These are phyloP conservation scores for Pestalotiopsis sp. DNA, from an alignment of 2,329 filamentous ascomycete genomes.

Conservation along the genomic window DNA sequence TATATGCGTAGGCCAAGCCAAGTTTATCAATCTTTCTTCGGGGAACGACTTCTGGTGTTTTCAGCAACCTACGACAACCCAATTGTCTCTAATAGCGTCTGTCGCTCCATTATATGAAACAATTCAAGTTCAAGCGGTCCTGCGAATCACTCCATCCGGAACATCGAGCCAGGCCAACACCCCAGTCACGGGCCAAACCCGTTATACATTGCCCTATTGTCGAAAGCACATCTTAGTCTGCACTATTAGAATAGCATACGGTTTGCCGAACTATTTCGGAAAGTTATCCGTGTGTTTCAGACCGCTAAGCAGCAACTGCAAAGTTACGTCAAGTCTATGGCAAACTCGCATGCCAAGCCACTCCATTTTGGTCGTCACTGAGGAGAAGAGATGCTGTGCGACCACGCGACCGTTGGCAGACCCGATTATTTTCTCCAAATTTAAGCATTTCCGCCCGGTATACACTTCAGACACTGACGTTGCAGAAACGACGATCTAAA, in stretches of 20 bases:
- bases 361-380: background rate
- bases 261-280: background rate
- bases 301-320: background rate
- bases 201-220: no score
- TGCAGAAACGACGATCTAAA: no score
- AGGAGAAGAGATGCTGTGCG: background rate
- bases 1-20: background rate
- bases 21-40: background rate
- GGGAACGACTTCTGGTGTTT: background rate
- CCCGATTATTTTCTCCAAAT: background rate
- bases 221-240: no score
- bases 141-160: no score
- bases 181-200: no score
- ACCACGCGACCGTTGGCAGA: background rate
- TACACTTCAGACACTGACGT: background rate
- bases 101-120: no score
- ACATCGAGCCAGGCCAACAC: no score
- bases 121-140: no score
- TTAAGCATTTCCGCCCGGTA: background rate
- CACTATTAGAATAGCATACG: no score
- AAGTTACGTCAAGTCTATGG: background rate
- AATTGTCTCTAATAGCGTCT: no score
- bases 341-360: background rate
- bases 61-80: no score
- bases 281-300: background rate